Evolutionary conservation across 306 rosid genomes (phyloP).

Genomic region (Potentilla sterilis): DNA sequence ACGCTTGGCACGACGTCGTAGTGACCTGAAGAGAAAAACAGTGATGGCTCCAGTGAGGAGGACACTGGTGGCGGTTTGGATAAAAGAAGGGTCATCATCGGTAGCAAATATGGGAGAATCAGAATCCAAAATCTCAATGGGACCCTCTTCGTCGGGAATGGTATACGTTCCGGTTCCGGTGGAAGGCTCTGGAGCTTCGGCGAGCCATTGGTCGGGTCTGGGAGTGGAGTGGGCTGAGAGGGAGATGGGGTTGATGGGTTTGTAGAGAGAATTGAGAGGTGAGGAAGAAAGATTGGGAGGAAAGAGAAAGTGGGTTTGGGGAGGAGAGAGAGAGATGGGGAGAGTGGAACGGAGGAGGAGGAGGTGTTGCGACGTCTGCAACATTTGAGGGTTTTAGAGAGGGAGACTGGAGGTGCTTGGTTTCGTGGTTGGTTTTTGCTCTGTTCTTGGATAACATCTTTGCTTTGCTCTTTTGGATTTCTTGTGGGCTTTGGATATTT

Average conservation of each 20-base stretch:
- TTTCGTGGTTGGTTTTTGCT: slow-evolving; percentile 4
- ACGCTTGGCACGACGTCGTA: slow-evolving; percentile 88
- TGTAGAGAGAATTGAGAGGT: slow-evolving; percentile 31
- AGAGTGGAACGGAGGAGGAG: slow-evolving; percentile 34
- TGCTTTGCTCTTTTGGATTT: neutral
- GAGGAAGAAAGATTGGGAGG: slow-evolving; percentile 24
- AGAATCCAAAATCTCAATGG: slow-evolving; percentile 55
- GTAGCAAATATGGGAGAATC: slow-evolving; percentile 66
- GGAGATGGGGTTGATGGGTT: slow-evolving; percentile 39
- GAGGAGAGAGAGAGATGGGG: slow-evolving; percentile 25
- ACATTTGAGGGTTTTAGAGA: slow-evolving; percentile 37
- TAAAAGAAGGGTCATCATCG: slow-evolving; percentile 67
- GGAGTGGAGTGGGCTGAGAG: slow-evolving; percentile 35
- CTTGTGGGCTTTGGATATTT: slow-evolving; percentile 6
- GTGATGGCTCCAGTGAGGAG: slow-evolving; percentile 88
- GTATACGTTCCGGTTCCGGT: slow-evolving; percentile 9
- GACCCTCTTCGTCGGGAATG: slow-evolving; percentile 46
- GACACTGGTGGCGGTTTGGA: slow-evolving; percentile 82
- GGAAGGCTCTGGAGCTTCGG: slow-evolving; percentile 42
- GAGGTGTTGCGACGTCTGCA: slow-evolving; percentile 41
- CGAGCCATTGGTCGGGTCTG: slow-evolving; percentile 36
- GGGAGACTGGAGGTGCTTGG: neutral
- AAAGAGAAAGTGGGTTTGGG: slow-evolving; percentile 23
- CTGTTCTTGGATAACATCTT: slow-evolving; percentile 3
- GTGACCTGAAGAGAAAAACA: slow-evolving; percentile 74